Evolutionary conservation across 176 grass and related monocot genomes (phyloP).

Genomic region (Carex kokanica): DNA sequence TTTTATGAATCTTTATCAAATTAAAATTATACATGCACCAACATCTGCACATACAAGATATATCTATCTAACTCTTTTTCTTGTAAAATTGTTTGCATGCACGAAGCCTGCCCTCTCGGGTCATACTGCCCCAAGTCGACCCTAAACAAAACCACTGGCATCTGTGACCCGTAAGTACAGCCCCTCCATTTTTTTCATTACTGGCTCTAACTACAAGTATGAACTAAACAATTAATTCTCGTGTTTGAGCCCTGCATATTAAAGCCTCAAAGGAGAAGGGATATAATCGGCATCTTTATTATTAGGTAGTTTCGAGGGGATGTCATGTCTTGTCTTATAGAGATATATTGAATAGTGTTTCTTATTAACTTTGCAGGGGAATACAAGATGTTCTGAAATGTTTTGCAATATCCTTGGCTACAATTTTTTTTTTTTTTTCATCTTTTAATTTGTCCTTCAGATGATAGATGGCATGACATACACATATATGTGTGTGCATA

Average conservation of each 20-base stretch:
- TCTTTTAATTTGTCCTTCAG: background rate
- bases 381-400: background rate
- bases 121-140: conserved; percentile 68
- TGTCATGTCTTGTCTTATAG: background rate
- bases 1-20: background rate
- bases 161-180: conserved; percentile 87
- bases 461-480: conserved; percentile 7
- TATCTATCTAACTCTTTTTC: background rate
- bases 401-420: background rate
- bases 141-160: conserved; percentile 65
- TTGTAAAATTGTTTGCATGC: conserved; percentile 18
- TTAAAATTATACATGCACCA: background rate
- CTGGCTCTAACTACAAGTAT: background rate
- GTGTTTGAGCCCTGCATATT: background rate
- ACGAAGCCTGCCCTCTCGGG: conserved; percentile 85
- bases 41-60: too few relatives aligned
- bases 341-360: background rate
- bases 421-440: background rate
- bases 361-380: background rate
- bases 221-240: background rate
- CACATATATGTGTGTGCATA: background rate
- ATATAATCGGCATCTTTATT: background rate
- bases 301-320: background rate
- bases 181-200: background rate
- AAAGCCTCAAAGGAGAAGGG: background rate